phyloP scores from a whole-genome alignment of 768 basidiomycete species.

The Pisolithus sp. region DNA sequence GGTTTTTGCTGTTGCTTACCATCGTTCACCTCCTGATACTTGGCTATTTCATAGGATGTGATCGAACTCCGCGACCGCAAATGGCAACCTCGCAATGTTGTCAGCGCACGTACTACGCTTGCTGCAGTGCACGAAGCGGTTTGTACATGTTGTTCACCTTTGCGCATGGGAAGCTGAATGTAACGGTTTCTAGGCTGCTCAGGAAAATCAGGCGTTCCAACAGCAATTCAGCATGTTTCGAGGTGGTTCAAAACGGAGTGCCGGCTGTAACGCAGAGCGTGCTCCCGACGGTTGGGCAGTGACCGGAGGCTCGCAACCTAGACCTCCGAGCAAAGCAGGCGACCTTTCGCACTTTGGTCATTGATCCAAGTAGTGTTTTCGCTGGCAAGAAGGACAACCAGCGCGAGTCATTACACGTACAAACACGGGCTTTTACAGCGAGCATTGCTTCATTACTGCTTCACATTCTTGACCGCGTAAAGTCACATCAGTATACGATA shows the following conservation, averaged over 20 bases:
- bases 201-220: conserved; percentile 52
- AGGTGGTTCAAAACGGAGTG: conserved; percentile 84
- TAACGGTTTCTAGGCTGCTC: conserved; percentile 54
- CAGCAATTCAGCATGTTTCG: conserved; percentile 78
- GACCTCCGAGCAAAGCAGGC: conserved; percentile 70
- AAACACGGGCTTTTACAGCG: conserved; percentile 72
- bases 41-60: conserved; percentile 45
- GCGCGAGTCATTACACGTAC: conserved; percentile 73
- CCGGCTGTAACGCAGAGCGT: conserved; percentile 57
- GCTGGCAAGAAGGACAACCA: conserved; percentile 63
- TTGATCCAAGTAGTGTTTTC: conserved; percentile 85
- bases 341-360: conserved; percentile 82
- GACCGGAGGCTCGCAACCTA: conserved; percentile 42
- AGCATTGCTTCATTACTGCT: too few species aligned
- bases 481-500: too few species aligned
- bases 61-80: too few species aligned
- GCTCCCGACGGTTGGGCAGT: conserved; percentile 89
- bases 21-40: neutral
- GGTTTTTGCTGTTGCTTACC: neutral
- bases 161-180: conserved; percentile 25
- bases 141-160: conserved; percentile 26
- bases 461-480: too few species aligned
- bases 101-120: conserved; percentile 79
- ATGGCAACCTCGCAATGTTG: conserved; percentile 69
- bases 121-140: conserved; percentile 85